These are phyloP conservation scores for Cordyceps farinosa DNA, from an alignment of 2,329 filamentous ascomycete species.

Conservation along the genomic window DNA sequence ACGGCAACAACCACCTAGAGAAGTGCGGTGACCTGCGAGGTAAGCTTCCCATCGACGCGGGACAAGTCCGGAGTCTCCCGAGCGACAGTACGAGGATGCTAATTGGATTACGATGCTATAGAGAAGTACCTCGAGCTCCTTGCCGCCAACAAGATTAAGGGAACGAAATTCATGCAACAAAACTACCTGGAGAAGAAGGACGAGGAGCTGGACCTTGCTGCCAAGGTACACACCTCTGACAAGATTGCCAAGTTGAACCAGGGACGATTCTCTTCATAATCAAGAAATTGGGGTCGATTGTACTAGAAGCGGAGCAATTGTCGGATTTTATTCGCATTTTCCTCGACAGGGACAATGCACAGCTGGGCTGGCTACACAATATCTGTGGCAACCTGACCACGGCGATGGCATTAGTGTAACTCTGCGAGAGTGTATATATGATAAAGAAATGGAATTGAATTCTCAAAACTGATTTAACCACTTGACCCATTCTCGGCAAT, in stretches of 20 bases:
- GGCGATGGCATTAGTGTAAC: conserved; percentile 23
- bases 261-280: conserved; percentile 32
- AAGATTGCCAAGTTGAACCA: conserved; percentile 38
- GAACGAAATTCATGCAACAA: conserved; percentile 75
- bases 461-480: conserved; percentile 7
- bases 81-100: conserved; percentile 9
- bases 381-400: conserved; percentile 1
- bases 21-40: conserved; percentile 80
- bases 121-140: conserved; percentile 77
- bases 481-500: neutral
- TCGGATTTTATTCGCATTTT: conserved; percentile 10
- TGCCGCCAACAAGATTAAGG: conserved; percentile 72
- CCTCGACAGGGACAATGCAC: conserved; percentile 10
- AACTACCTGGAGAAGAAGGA: conserved; percentile 63
- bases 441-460: conserved; percentile 27
- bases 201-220: conserved; percentile 35
- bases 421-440: conserved; percentile 35
- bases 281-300: neutral
- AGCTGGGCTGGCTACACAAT: neutral
- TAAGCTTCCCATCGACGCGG: conserved; percentile 42
- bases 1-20: conserved; percentile 85
- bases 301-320: conserved; percentile 8
- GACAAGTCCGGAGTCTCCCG: neutral
- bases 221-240: conserved; percentile 39
- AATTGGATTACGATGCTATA: conserved; percentile 33